Evolutionary conservation across 352 stramenopile species (phyloP).

Genomic region (Globisporangium okanoganense): DNA sequence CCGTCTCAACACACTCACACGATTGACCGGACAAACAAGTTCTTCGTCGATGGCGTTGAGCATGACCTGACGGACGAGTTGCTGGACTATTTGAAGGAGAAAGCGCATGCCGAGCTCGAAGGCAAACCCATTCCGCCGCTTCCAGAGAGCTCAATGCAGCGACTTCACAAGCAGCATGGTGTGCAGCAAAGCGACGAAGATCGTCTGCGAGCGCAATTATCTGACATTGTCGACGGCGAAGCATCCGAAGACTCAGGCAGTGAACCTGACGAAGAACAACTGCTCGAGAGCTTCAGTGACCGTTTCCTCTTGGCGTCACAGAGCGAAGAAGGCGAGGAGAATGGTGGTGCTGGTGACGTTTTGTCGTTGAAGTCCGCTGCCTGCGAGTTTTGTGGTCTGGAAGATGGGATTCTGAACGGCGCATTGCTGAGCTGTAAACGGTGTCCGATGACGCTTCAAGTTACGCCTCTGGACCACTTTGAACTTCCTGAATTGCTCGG

Average conservation of each 20-base stretch:
- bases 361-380: not conserved
- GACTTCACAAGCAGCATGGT: conserved; percentile 16
- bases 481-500: conserved; percentile 43
- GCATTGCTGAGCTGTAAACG: conserved; percentile 41
- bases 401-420: conserved; percentile 66
- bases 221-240: conserved; percentile 17
- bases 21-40: conserved; percentile 57
- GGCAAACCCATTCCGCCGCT: conserved; percentile 38
- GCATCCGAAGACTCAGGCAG: conserved; percentile 31
- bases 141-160: conserved; percentile 32
- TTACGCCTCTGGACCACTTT: conserved; percentile 42
- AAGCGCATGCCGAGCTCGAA: conserved; percentile 59
- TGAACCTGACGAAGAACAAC: conserved; percentile 37
- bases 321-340: not conserved
- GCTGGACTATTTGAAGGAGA: conserved; percentile 60
- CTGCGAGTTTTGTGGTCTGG: conserved; percentile 58
- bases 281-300: conserved; percentile 62
- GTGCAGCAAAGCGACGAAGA: not conserved
- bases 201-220: conserved; percentile 9
- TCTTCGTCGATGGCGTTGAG: conserved; percentile 71
- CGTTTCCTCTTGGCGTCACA: conserved; percentile 23
- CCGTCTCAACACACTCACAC: conserved; percentile 37
- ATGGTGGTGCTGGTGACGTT: not conserved
- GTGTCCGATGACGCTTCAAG: conserved; percentile 40
- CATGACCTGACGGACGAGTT: conserved; percentile 71